Percentiles rank a stretch among this genome's conserved stretches.
These are phyloP conservation scores for Leptographium procerum DNA, from an alignment of 2,329 filamentous ascomycete genomes.

Conservation along the genomic window DNA sequence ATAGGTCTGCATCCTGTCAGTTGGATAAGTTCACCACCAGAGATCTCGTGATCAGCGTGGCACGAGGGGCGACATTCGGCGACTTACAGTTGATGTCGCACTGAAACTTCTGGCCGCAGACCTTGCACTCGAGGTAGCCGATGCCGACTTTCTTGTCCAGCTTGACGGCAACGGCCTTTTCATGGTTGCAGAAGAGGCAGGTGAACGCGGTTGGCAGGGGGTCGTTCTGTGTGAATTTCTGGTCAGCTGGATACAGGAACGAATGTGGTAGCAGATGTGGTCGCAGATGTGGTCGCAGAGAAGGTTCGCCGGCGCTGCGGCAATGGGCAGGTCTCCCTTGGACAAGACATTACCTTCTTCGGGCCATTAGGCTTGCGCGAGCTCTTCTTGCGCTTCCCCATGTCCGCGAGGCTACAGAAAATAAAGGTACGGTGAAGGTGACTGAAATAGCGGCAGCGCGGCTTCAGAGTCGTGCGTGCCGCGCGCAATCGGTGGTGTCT, in stretches of 20 bases:
- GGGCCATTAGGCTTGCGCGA: constrained; percentile 70
- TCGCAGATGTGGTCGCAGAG: neutral
- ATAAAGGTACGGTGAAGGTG: neutral
- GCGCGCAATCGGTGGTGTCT: neutral
- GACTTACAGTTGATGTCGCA: constrained; percentile 79
- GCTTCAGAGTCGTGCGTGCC: neutral
- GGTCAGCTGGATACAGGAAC: neutral
- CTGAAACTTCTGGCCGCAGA: constrained; percentile 90
- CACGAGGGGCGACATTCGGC: neutral
- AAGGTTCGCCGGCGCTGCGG: neutral
- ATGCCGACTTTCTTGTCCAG: constrained; percentile 87
- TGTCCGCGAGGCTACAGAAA: constrained; percentile 12
- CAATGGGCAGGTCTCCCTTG: neutral
- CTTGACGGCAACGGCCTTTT: constrained; percentile 82
- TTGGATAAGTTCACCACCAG: neutral
- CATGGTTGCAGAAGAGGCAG: constrained; percentile 97
- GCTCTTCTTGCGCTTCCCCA: constrained; percentile 95
- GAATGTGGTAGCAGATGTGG: neutral
- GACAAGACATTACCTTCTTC: constrained; percentile 55
- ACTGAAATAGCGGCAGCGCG: neutral
- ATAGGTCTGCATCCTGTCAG: constrained; percentile 52
- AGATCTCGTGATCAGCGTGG: neutral
- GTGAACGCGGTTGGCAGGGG: constrained; percentile 75
- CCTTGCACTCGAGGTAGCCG: constrained; percentile 76
- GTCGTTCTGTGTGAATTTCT: constrained; percentile 40